Percentiles rank a stretch among this genome's conserved stretches.
Conservation (phyloP, 208 protist species). For the Leishmania tropica region DNA sequence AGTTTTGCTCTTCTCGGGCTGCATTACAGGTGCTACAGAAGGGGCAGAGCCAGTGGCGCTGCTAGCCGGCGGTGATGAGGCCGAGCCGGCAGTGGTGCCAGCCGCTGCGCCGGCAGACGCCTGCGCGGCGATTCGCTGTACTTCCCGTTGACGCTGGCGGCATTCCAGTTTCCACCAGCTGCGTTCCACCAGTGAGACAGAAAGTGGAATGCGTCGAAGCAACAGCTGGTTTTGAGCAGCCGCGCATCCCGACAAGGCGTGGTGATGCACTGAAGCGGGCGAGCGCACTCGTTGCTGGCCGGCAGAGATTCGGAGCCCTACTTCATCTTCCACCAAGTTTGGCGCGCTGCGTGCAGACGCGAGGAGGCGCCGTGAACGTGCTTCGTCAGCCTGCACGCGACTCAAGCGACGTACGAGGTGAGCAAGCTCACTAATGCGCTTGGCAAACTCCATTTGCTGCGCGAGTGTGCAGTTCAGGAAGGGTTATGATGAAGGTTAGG, state of each 20-base stretch:
- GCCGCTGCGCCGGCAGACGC: background rate
- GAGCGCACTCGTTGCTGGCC: background rate
- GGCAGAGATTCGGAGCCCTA: background rate
- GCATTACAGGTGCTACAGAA: background rate
- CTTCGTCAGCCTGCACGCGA: conserved; percentile 17
- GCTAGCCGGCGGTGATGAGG: background rate
- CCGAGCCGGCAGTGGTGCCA: background rate
- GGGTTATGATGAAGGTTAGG: background rate
- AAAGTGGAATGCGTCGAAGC: conserved; percentile 65
- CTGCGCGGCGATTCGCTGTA: background rate
- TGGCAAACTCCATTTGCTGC: conserved; percentile 24
- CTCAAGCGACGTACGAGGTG: conserved; percentile 20
- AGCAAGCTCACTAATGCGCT: conserved; percentile 23
- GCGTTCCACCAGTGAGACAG: conserved; percentile 75
- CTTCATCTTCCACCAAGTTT: background rate
- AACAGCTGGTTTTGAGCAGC: conserved; percentile 56
- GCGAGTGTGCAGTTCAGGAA: background rate
- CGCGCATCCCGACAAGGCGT: background rate
- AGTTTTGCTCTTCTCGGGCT: background rate
- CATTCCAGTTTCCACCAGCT: conserved; percentile 37
- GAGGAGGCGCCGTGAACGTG: conserved; percentile 8
- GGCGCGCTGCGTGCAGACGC: background rate
- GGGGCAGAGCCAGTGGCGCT: background rate
- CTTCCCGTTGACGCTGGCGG: conserved; percentile 10
- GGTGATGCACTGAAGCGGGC: background rate